Evolutionary conservation across 2,329 filamentous ascomycete species (phyloP), one percentile per base, ranked within the genome.

Genomic region (Aspergillus sp.): DNA sequence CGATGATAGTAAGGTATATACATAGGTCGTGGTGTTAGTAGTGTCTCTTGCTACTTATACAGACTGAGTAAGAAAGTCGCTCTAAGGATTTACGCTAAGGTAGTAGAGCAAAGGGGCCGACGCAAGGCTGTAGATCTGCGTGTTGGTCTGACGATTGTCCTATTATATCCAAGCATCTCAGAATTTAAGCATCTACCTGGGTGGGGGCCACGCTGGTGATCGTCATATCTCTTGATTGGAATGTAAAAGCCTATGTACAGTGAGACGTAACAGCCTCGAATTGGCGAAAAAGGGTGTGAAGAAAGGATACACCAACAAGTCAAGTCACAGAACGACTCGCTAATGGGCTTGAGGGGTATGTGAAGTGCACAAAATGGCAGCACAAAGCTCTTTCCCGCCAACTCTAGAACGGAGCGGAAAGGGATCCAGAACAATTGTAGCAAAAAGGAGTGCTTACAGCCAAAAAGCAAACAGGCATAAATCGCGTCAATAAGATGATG

Each of bases 291-390:
- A 30, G n/a, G 25, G 47, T 50, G 47, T 28, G 36, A 41, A 47
- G 28, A 30, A 47, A 30, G 30, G 9, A 5, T 21, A 55, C 41
- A 55, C 23, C 38, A 43, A 32, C 10, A 53, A 53, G 36, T 21
- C 30, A 53, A 53, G 36, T 21, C 30, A 53, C 49, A 23, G 30
- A 53, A 45, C 52, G 52, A 55, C 41, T 55, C 53, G 53, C 53
- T 55, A 55, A 55, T 38, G 53, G 52, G 52, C 52, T 55, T 45
- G 39, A 47, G 53, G 41, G 43, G 30, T 45, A 55, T 55, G 43
- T 30, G 28, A 55, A 19, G 28, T 32, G 30, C 25, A 55, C 17
- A 55, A 28, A 21, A 41, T 45, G 43, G 32, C 39, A 55, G 41
- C 21, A 45, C 30, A 45, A 47, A 30, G 19, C 17, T 30, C 10